Base-by-base conservation (phyloP, 768 basidiomycete species). In the Glaciozyma martinii region DNA sequence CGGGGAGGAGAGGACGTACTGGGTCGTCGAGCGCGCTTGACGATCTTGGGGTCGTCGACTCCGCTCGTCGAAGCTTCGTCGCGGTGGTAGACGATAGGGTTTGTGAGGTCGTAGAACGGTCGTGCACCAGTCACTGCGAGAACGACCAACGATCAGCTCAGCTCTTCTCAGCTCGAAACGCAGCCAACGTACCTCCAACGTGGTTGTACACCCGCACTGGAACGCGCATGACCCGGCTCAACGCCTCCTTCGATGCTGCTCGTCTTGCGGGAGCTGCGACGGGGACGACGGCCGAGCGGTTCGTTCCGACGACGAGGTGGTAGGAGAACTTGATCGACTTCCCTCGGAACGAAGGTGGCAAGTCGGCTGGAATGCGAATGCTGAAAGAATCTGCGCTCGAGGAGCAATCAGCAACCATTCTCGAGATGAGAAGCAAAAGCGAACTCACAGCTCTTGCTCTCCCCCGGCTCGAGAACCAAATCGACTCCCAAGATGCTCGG, bases 281-380 rank as follows among this genome's bases (percentile, higher is more conserved):
- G 66, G 46, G 54, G 62, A 66, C 47, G 73, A 74, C 47, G 27
- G 65, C n/a, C 16, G 53, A 44, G 23, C 67, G 66, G 47, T 80
- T 93, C 0, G 89, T 86, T 2, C 92, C 92, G 2, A 98, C 82
- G n/a, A 88, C 80, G 18, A 99, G 82, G 68, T 92, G 86, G 74
- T 98, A 98, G 5, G 87, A 86, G 74, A 99, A 93, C 72, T 80
- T 82, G 65, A 97, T 80, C 5, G 86, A 81, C 52, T 87, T 85
- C 4, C 95, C 94, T 54, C 83, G 82, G 78, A 89, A 95, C 0
- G 92, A 90, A 0, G 95, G 95, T 3, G 95, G 95, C 0, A 98
- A 79, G 62, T 83, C 83, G 16, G 83, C 80, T 0, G 95, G 94
- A 1, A 99, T 78, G 1, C 78, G 76, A 18, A 93, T 77, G 1